Conservation (phyloP, 2,329 filamentous ascomycete genomes). For the Cladosporium sp. region DNA sequence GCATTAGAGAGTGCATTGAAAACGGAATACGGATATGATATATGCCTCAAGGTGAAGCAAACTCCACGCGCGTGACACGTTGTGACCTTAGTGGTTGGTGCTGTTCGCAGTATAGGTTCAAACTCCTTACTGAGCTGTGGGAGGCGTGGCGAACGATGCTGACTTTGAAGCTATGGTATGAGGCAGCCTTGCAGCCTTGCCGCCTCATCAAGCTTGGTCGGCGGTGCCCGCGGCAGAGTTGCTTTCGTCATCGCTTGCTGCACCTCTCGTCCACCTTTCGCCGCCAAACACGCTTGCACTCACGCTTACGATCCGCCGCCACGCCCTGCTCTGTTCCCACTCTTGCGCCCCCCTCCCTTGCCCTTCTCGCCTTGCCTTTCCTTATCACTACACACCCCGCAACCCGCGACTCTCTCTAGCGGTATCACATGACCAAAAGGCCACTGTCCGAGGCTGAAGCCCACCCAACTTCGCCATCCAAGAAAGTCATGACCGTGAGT, state of each 20-base stretch:
- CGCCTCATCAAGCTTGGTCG: neutral
- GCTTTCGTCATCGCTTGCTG: neutral
- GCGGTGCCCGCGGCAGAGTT: neutral
- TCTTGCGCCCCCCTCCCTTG: neutral
- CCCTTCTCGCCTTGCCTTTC: neutral
- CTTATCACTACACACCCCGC: constrained; percentile 7
- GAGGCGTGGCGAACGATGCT: no score
- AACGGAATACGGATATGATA: neutral
- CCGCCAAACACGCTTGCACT: neutral
- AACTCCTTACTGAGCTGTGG: no score
- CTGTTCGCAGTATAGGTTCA: no score
- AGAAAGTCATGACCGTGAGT: constrained; percentile 55
- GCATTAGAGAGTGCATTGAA: neutral
- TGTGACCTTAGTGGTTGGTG: neutral
- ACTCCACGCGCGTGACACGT: neutral
- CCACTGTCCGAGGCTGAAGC: constrained; percentile 39
- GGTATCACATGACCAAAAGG: constrained; percentile 20
- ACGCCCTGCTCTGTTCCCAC: constrained; percentile 4
- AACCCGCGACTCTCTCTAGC: constrained; percentile 12
- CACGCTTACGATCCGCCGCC: neutral
- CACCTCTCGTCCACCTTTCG: constrained; percentile 1
- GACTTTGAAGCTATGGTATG: no score
- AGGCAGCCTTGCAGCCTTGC: neutral
- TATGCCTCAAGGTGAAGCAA: neutral
- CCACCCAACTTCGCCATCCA: constrained; percentile 38